These are phyloP conservation scores for Eucalyptus paniculata DNA, from an alignment of 345 rosid genomes.

Conservation along the genomic window DNA sequence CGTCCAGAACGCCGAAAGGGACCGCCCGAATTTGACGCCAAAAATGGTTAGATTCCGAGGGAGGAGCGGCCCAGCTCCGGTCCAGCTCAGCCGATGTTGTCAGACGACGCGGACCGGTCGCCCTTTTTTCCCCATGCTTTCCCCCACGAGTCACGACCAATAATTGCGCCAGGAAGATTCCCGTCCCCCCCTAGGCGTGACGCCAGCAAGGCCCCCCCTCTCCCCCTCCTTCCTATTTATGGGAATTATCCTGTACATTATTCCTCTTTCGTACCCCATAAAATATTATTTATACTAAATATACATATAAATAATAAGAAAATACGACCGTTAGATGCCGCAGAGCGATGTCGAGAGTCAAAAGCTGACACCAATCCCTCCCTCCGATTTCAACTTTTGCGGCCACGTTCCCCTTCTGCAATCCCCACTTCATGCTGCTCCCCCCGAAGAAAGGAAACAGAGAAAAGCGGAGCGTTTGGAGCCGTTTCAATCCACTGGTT, in stretches of 20 bases:
- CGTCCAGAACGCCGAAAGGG: not conserved
- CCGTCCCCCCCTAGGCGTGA: not conserved
- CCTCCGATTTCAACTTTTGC: not conserved
- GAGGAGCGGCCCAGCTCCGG: not conserved
- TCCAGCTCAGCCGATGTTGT: not conserved
- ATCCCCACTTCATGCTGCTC: not conserved
- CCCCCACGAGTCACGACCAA: not conserved
- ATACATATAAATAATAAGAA: not conserved
- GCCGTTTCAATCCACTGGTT: not conserved
- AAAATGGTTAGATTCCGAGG: not conserved
- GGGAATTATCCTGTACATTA: not conserved
- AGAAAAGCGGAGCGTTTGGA: not conserved
- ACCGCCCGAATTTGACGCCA: not conserved
- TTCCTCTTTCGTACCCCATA: not conserved
- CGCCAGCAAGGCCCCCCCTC: not conserved
- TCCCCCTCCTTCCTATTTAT: accelerated
- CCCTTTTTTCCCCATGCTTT: not conserved
- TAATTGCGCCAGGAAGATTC: not conserved
- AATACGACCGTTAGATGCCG: not conserved
- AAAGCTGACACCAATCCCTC: not conserved
- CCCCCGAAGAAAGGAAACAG: not conserved
- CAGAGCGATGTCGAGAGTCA: not conserved
- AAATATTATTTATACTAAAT: not conserved
- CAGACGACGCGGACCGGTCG: not conserved
- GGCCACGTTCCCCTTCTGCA: not conserved